phyloP scores from a whole-genome alignment of 805 yeast species.

The Tetrapisispora nanseiensis region DNA sequence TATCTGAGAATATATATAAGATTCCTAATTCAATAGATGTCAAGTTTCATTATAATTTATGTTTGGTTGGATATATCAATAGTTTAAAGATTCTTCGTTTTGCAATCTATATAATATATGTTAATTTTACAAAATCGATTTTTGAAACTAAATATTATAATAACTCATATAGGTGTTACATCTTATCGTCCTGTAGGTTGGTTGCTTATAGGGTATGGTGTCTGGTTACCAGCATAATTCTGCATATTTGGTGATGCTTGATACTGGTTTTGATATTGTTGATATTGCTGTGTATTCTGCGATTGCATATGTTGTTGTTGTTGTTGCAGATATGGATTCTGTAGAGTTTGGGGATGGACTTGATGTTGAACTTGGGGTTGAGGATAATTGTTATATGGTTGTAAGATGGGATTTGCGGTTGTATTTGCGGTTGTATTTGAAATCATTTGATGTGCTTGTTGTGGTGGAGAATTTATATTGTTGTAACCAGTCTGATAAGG shows the following conservation, averaged over 20 bases:
- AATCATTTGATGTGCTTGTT: not conserved
- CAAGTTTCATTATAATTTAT: too few species aligned
- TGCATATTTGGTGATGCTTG: not conserved
- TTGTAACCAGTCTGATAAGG: not conserved
- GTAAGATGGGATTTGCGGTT: not conserved
- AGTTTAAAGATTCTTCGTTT: too few species aligned
- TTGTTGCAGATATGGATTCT: not conserved
- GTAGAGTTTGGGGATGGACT: too few species aligned
- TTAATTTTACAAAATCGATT: constrained; percentile 1
- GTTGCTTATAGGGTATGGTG: constrained; percentile 11
- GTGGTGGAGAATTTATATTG: not conserved
- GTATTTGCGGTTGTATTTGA: not conserved
- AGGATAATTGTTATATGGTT: constrained; percentile 1
- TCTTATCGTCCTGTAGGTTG: constrained; percentile 10
- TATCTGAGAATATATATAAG: too few species aligned
- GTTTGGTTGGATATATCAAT: too few species aligned
- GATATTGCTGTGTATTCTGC: constrained; percentile 2
- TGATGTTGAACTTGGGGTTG: not conserved
- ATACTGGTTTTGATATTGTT: constrained; percentile 4
- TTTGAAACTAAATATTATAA: not conserved
- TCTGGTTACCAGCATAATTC: not conserved
- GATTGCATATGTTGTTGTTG: not conserved
- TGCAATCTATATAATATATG: not conserved
- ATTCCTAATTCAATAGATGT: too few species aligned
- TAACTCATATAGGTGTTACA: not conserved